These are phyloP conservation scores for Orbilia brochopaga DNA, from an alignment of 2,329 filamentous ascomycete species.

Conservation along the genomic window DNA sequence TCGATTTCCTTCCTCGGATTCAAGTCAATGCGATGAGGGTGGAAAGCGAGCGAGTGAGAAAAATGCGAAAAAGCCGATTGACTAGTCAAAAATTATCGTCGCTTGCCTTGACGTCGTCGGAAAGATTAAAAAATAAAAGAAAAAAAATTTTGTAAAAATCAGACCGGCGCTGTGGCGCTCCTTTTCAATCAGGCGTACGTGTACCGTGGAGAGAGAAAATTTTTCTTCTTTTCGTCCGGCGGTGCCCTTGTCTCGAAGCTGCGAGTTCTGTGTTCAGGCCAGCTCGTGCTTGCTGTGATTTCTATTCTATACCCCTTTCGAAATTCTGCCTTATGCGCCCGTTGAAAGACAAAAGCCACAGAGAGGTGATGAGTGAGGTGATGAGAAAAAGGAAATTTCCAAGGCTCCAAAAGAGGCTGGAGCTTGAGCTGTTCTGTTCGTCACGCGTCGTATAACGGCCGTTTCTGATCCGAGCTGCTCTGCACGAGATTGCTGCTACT, in stretches of 20 bases:
- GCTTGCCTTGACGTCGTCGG: constrained; percentile 47
- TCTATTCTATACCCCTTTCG: constrained; percentile 21
- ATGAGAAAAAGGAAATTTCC: constrained; percentile 8
- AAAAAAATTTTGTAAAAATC: too few species aligned
- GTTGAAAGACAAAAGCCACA: constrained; percentile 6
- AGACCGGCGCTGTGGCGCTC: constrained; percentile 4
- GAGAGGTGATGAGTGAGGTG: too few species aligned
- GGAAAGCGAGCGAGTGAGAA: constrained; percentile 6
- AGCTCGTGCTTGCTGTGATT: neutral
- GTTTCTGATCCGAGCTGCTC: constrained; percentile 32
- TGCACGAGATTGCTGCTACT: constrained; percentile 23
- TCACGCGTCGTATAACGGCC: constrained; percentile 50
- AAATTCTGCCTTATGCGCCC: constrained; percentile 44
- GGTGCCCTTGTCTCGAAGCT: constrained; percentile 10
- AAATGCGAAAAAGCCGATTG: constrained; percentile 3
- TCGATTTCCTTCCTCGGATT: neutral
- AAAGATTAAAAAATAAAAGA: neutral
- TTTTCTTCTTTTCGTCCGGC: constrained; percentile 6
- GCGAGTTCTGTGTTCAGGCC: constrained; percentile 6
- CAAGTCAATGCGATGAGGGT: neutral
- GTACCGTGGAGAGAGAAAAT: constrained; percentile 11
- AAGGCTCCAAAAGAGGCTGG: constrained; percentile 32
- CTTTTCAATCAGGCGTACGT: constrained; percentile 40
- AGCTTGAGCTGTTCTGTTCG: constrained; percentile 41
- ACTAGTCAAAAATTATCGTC: constrained; percentile 17